phyloP scores from a whole-genome alignment of 139 green algal species.

The Coccomyxa sp. region DNA sequence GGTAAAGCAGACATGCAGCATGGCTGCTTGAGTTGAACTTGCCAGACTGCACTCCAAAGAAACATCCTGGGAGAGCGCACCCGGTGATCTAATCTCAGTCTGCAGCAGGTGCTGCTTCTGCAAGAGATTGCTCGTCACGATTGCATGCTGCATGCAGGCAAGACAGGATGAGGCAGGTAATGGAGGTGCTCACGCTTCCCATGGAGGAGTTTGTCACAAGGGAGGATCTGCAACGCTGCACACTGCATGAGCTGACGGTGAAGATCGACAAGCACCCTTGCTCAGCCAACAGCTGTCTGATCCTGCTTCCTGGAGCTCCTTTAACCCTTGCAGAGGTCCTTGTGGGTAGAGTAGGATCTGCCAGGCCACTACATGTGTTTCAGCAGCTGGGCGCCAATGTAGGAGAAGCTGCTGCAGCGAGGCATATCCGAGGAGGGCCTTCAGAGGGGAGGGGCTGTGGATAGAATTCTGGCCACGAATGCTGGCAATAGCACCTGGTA shows the following conservation, averaged over 20 bases:
- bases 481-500: conserved; percentile 40
- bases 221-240: conserved; percentile 29
- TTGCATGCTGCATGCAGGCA: too few species aligned
- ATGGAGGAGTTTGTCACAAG: conserved; percentile 30
- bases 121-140: too few species aligned
- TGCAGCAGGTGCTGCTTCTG: too few species aligned
- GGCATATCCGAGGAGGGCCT: conserved; percentile 1
- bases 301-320: too few species aligned
- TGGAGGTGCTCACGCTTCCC: conserved; percentile 27
- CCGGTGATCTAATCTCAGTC: too few species aligned
- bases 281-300: too few species aligned
- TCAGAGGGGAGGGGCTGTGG: background rate
- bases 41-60: too few species aligned
- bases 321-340: too few species aligned
- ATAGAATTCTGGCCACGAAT: background rate
- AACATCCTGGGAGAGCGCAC: too few species aligned
- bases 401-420: conserved; percentile 1
- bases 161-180: background rate
- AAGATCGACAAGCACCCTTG: background rate
- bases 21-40: too few species aligned
- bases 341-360: too few species aligned
- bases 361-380: background rate
- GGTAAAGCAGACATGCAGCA: too few species aligned
- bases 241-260: conserved; percentile 32
- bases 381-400: background rate